phyloP scores from a whole-genome alignment of 2,329 filamentous ascomycete genomes.

The Sphaerulina musiva region DNA sequence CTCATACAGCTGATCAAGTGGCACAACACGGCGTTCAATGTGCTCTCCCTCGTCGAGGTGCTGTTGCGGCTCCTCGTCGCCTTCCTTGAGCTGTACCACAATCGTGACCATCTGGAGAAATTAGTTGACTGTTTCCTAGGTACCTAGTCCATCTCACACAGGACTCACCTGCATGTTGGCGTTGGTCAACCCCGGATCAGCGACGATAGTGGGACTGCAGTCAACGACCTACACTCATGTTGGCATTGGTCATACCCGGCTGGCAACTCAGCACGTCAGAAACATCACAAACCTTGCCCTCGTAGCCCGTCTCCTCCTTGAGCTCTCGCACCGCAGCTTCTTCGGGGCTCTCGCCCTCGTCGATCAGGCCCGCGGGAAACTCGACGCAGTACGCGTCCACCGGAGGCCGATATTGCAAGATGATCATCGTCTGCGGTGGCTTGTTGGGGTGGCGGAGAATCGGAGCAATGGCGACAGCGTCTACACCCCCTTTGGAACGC shows the following conservation, averaged over 20 bases:
- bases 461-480: constrained; percentile 54
- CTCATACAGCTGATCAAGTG: constrained; percentile 51
- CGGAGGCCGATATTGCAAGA: constrained; percentile 55
- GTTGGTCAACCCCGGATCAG: constrained; percentile 56
- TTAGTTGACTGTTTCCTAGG: no score
- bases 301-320: constrained; percentile 57
- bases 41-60: constrained; percentile 56
- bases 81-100: constrained; percentile 48
- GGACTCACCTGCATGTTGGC: constrained; percentile 52
- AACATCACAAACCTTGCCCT: constrained; percentile 44
- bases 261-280: constrained; percentile 58
- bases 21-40: constrained; percentile 55
- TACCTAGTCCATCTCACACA: no score
- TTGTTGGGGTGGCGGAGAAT: constrained; percentile 46
- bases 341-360: constrained; percentile 51
- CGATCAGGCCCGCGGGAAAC: constrained; percentile 55
- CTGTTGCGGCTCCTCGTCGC: constrained; percentile 51
- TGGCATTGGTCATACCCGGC: constrained; percentile 40
- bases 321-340: constrained; percentile 53
- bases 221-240: constrained; percentile 36
- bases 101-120: constrained; percentile 47
- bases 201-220: constrained; percentile 61
- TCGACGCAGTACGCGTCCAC: constrained; percentile 54
- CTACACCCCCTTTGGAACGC: constrained; percentile 50
- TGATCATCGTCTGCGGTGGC: constrained; percentile 48